These are phyloP conservation scores for Andrographis paniculata DNA, from an alignment of 305 asterid species.

Conservation along the genomic window DNA sequence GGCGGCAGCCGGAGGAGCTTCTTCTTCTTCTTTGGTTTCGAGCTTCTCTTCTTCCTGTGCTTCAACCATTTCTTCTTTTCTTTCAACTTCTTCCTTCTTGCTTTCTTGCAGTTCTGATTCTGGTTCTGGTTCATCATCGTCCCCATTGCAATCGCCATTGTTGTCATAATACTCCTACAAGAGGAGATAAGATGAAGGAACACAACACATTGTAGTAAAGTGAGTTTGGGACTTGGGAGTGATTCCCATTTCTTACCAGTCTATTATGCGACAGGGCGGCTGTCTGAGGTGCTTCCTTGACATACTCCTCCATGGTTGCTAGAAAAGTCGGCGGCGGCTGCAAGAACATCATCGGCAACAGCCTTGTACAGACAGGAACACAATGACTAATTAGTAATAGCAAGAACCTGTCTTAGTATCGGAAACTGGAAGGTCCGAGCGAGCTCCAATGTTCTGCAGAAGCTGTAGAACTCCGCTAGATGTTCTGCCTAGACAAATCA, in stretches of 20 bases:
- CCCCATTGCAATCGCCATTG: too few relatives aligned
- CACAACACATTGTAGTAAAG: neutral
- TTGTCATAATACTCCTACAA: neutral
- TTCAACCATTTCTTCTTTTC: constrained; percentile 20
- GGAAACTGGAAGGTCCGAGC: constrained; percentile 78
- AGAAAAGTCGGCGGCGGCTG: constrained; percentile 76
- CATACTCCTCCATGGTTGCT: constrained; percentile 82
- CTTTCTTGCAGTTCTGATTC: constrained; percentile 22
- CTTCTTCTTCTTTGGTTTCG: constrained; percentile 24
- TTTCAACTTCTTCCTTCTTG: constrained; percentile 20
- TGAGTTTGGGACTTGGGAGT: neutral
- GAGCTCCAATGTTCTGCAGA: constrained; percentile 68
- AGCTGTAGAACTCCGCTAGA: constrained; percentile 66
- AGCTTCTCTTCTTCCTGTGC: constrained; percentile 23
- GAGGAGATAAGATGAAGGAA: neutral
- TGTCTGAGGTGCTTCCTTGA: constrained; percentile 59
- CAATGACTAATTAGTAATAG: neutral
- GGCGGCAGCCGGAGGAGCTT: constrained; percentile 19
- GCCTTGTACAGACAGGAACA: neutral
- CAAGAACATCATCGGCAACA: neutral
- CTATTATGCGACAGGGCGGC: constrained; percentile 38
- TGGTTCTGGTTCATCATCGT: constrained; percentile 13
- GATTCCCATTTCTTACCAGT: constrained; percentile 33
- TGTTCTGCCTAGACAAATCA: constrained; percentile 54
- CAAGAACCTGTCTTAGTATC: constrained; percentile 54